These are phyloP conservation scores for Flaveria brownii DNA, from an alignment of 129 eudicot genomes.

Conservation along the genomic window DNA sequence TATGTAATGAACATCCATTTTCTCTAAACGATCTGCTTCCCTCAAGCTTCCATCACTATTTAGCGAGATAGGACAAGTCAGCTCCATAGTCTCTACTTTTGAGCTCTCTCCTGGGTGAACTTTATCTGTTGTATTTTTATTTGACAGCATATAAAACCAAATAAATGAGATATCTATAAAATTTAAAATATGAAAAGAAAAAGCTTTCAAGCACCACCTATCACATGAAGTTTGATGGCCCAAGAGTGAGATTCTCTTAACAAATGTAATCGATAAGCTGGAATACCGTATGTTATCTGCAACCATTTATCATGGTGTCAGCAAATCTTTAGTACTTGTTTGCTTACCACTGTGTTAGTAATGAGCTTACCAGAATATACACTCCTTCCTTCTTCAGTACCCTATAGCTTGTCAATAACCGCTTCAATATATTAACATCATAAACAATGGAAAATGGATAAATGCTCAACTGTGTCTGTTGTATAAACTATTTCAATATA, in stretches of 20 bases:
- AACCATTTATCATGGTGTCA: constrained; percentile 21
- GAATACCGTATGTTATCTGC: constrained; percentile 91
- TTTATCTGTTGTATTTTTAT: constrained; percentile 47
- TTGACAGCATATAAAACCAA: too few species aligned
- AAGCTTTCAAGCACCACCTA: constrained; percentile 48
- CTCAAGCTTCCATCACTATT: constrained; percentile 49
- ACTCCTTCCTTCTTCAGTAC: constrained; percentile 89
- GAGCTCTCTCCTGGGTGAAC: constrained; percentile 41
- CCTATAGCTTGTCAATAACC: constrained; percentile 92
- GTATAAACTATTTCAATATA: constrained; percentile 12
- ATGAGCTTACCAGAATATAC: constrained; percentile 75
- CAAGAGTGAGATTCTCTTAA: constrained; percentile 65
- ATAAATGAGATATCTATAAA: not conserved
- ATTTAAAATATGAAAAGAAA: not conserved
- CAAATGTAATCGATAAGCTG: constrained; percentile 63
- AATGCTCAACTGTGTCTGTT: constrained; percentile 19
- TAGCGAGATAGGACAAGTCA: constrained; percentile 62
- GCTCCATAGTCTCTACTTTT: constrained; percentile 45
- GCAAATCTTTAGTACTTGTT: constrained; percentile 26
- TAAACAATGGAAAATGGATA: constrained; percentile 47
- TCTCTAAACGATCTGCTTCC: constrained; percentile 48
- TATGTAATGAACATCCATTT: constrained; percentile 75
- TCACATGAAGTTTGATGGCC: constrained; percentile 81
- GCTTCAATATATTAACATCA: constrained; percentile 66
- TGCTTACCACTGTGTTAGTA: constrained; percentile 16